A percentile compares a stretch with the other conserved stretches of the same genome.
Conservation (phyloP, 768 basidiomycete genomes). For the Kwoniella sp. region DNA sequence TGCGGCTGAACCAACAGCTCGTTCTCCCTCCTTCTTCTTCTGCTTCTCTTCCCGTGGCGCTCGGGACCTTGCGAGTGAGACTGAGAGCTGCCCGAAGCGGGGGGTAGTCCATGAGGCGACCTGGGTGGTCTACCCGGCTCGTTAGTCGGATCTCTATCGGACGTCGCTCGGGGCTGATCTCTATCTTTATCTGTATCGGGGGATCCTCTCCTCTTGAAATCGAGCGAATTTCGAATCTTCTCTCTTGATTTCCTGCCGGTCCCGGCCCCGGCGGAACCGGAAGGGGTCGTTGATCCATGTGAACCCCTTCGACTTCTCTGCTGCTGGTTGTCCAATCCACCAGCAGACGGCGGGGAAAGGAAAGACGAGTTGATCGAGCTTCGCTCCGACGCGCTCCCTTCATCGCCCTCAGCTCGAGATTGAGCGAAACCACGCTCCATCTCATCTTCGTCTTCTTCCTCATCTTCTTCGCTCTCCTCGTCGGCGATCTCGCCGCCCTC, state of each 20-base stretch:
- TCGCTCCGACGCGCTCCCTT: slow-evolving; percentile 6
- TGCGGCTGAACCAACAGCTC: slow-evolving; percentile 69
- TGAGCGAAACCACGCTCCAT: slow-evolving; percentile 1
- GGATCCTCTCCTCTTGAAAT: slow-evolving; percentile 26
- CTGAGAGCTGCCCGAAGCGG: slow-evolving; percentile 1
- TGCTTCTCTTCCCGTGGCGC: background rate
- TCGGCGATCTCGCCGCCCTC: slow-evolving; percentile 63
- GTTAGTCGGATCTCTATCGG: background rate
- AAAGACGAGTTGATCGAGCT: slow-evolving; percentile 17
- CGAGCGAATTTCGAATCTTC: slow-evolving; percentile 33
- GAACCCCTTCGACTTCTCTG: slow-evolving; percentile 16
- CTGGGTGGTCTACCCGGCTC: background rate
- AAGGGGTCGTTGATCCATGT: slow-evolving; percentile 15
- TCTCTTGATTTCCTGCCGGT: slow-evolving; percentile 26
- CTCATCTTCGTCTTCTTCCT: slow-evolving; percentile 52
- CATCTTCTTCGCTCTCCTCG: slow-evolving; percentile 74
- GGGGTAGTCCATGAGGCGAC: slow-evolving; percentile 4
- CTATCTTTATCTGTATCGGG: slow-evolving; percentile 1
- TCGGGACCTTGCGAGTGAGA: background rate
- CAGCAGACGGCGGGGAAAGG: slow-evolving; percentile 1
- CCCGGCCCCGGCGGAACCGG: no score
- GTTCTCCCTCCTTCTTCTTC: slow-evolving; percentile 17
- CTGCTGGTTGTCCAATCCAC: background rate
- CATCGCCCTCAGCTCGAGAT: background rate
- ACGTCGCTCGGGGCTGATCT: background rate